These are phyloP conservation scores for Crithidia fasciculata DNA, from an alignment of 208 protist species.

Conservation along the genomic window DNA sequence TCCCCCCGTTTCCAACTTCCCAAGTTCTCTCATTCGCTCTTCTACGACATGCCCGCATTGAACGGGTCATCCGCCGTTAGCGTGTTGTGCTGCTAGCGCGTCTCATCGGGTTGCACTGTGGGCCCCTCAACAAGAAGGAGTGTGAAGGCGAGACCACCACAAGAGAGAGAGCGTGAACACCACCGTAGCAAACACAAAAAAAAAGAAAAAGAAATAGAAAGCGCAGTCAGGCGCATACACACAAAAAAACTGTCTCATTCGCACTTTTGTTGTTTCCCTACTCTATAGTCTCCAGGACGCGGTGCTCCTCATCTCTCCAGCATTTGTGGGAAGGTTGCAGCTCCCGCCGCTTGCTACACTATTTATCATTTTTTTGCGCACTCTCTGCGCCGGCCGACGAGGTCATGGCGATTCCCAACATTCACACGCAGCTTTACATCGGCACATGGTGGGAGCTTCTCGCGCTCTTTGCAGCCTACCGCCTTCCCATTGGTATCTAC, in stretches of 20 bases:
- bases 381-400: neutral
- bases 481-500: slow-evolving; percentile 24
- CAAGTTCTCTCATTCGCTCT: no score
- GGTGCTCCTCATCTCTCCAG: no score
- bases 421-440: slow-evolving; percentile 2
- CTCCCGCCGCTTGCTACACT: neutral
- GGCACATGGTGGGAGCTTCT: slow-evolving; percentile 3
- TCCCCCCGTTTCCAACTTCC: no score
- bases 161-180: no score
- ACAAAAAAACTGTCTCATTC: neutral
- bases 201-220: neutral
- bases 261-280: neutral
- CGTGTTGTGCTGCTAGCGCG: no score
- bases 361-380: neutral
- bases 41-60: no score
- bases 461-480: slow-evolving; percentile 24
- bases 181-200: neutral
- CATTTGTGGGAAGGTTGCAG: neutral
- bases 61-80: no score
- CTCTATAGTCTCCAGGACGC: neutral
- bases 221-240: no score
- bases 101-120: no score
- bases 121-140: no score
- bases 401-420: slow-evolving; percentile 21
- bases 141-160: no score